These are phyloP conservation scores for Strigomonas culicis DNA, from an alignment of 208 protist genomes.

Conservation along the genomic window DNA sequence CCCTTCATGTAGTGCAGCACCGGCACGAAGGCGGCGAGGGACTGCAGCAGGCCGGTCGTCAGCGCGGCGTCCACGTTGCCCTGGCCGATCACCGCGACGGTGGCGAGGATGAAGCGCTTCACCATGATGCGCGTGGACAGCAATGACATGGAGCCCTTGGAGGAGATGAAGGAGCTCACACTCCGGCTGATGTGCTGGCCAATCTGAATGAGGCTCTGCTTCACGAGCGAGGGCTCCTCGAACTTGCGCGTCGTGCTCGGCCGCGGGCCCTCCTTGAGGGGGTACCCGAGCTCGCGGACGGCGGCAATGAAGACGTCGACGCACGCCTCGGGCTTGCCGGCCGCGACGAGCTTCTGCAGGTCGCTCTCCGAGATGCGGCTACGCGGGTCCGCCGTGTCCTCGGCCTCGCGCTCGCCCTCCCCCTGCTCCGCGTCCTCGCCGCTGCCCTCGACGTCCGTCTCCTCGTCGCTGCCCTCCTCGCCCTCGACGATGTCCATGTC, in stretches of 20 bases:
- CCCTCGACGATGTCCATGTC: slow-evolving; percentile 75
- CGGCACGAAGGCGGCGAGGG: slow-evolving; percentile 79
- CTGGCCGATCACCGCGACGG: slow-evolving; percentile 57
- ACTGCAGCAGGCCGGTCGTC: slow-evolving; percentile 62
- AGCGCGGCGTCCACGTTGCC: slow-evolving; percentile 57
- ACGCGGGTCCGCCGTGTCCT: slow-evolving; percentile 9
- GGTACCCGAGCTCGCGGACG: slow-evolving; percentile 75
- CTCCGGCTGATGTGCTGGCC: slow-evolving; percentile 53
- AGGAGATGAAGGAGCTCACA: slow-evolving; percentile 72
- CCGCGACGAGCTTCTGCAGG: slow-evolving; percentile 34
- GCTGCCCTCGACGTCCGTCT: slow-evolving; percentile 74
- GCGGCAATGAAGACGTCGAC: slow-evolving; percentile 82
- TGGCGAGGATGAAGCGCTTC: slow-evolving; percentile 66
- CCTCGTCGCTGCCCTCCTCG: slow-evolving; percentile 71
- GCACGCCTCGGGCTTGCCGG: slow-evolving; percentile 40
- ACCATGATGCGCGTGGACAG: slow-evolving; percentile 73
- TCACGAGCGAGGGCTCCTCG: slow-evolving; percentile 86
- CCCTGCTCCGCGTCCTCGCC: slow-evolving; percentile 30
- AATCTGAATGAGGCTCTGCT: slow-evolving; percentile 72
- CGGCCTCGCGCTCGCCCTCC: slow-evolving; percentile 25
- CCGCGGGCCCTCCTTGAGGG: slow-evolving; percentile 62
- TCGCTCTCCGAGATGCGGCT: slow-evolving; percentile 57
- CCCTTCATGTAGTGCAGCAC: slow-evolving; percentile 88
- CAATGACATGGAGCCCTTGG: slow-evolving; percentile 77
- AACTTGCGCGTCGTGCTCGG: slow-evolving; percentile 76